These are phyloP conservation scores for Leccinum pellstonianum DNA, from an alignment of 768 basidiomycete genomes.

Conservation along the genomic window DNA sequence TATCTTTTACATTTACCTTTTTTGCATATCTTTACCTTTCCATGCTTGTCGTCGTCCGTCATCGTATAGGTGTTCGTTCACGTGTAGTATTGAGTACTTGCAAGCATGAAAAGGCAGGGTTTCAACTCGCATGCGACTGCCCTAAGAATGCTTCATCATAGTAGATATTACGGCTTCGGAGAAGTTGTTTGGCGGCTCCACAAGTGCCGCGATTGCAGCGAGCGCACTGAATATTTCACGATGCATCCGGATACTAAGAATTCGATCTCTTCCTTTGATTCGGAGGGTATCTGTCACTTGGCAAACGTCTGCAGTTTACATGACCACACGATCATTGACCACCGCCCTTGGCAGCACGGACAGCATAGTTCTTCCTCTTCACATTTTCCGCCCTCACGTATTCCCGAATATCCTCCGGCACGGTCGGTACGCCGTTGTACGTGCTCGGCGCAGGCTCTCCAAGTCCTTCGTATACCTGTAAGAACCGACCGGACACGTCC, in stretches of 20 bases:
- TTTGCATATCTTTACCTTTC: not conserved
- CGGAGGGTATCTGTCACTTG: not conserved
- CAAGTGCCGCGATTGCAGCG: no score
- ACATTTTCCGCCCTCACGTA: conserved; percentile 23
- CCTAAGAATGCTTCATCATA: not conserved
- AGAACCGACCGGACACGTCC: not conserved
- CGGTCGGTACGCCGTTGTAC: conserved; percentile 15
- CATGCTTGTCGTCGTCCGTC: not conserved
- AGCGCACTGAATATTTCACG: no score
- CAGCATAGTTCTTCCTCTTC: conserved; percentile 26
- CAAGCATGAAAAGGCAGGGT: not conserved
- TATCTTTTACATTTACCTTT: not conserved
- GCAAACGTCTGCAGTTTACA: no score
- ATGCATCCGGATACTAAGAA: not conserved
- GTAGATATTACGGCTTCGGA: not conserved
- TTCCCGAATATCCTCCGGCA: conserved; percentile 23
- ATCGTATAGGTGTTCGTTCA: not conserved
- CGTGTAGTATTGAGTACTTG: conserved; percentile 17
- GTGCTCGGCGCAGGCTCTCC: conserved; percentile 24
- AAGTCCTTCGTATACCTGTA: conserved; percentile 25
- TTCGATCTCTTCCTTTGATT: not conserved
- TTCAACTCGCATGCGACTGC: not conserved
- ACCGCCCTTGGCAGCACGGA: conserved; percentile 30
- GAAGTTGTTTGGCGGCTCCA: not conserved
- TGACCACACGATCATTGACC: conserved; percentile 24